These are phyloP conservation scores for Backusella morwellensis DNA, from an alignment of 192 early-diverging fungal species.

Conservation along the genomic window DNA sequence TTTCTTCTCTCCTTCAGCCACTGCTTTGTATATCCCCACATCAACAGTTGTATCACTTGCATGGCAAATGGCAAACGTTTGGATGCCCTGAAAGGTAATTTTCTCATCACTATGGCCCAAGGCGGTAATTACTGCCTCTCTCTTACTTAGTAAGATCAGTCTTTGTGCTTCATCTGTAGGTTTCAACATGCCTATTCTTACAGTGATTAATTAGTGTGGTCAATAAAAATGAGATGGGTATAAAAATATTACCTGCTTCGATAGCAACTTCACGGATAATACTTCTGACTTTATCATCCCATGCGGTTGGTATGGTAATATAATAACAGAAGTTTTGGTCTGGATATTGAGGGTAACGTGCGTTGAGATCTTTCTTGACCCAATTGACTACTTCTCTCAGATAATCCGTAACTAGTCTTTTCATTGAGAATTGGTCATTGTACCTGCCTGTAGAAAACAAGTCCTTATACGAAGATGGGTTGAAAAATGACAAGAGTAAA, in stretches of 20 bases:
- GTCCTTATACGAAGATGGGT: slow-evolving; percentile 33
- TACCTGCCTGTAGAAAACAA: slow-evolving; percentile 29
- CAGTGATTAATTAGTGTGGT: not conserved
- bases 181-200: slow-evolving; percentile 20
- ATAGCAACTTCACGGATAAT: slow-evolving; percentile 44
- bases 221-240: not conserved
- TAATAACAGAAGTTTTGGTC: slow-evolving; percentile 19
- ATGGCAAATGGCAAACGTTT: slow-evolving; percentile 47
- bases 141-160: slow-evolving; percentile 27
- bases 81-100: slow-evolving; percentile 30
- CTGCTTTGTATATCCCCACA: slow-evolving; percentile 43
- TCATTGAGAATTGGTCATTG: slow-evolving; percentile 42
- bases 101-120: slow-evolving; percentile 35
- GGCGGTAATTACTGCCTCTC: slow-evolving; percentile 34
- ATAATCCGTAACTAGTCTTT: slow-evolving; percentile 19
- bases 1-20: slow-evolving; percentile 12
- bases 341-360: not conserved
- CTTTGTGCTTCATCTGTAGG: slow-evolving; percentile 38
- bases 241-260: slow-evolving; percentile 23
- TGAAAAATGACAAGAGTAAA: slow-evolving; percentile 32
- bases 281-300: slow-evolving; percentile 42
- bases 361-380: not conserved
- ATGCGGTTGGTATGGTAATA: slow-evolving; percentile 46
- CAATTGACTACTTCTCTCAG: not conserved
- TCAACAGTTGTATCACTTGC: slow-evolving; percentile 48